Evolutionary conservation across 495 filamentous ascomycete species (phyloP).

Genomic region (Penicillium canariense): DNA sequence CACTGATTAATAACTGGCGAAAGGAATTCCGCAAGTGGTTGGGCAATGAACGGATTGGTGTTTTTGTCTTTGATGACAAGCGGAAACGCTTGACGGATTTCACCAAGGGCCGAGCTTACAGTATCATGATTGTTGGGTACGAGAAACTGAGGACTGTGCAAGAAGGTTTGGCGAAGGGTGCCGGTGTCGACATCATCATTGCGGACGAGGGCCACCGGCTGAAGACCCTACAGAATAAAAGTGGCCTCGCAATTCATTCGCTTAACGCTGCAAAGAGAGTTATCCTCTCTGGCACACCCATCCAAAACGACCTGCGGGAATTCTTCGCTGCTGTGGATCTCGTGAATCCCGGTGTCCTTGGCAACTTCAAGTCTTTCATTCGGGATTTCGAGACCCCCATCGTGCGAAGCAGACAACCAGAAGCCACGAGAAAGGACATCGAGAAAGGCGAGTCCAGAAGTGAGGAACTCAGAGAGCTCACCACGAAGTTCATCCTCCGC

Average conservation of each 20-base stretch:
- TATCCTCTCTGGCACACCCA: slow-evolving; percentile 74
- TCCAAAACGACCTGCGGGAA: slow-evolving; percentile 78
- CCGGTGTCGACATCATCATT: slow-evolving; percentile 72
- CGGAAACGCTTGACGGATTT: slow-evolving; percentile 69
- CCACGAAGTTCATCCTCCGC: slow-evolving; percentile 71
- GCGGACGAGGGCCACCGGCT: slow-evolving; percentile 80
- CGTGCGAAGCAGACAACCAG: slow-evolving; percentile 68
- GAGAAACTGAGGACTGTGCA: slow-evolving; percentile 71
- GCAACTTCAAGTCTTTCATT: slow-evolving; percentile 66
- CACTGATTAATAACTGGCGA: slow-evolving; percentile 76
- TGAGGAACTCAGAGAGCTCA: slow-evolving; percentile 66
- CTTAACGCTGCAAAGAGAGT: slow-evolving; percentile 66
- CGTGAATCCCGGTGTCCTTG: slow-evolving; percentile 73
- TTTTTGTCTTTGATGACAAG: slow-evolving; percentile 69
- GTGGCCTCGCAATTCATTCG: slow-evolving; percentile 69
- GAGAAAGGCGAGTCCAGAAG: slow-evolving; percentile 71
- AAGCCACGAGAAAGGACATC: slow-evolving; percentile 60
- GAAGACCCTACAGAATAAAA: slow-evolving; percentile 81
- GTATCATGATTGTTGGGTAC: slow-evolving; percentile 80
- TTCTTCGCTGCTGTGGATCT: slow-evolving; percentile 80
- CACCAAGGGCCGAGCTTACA: slow-evolving; percentile 72
- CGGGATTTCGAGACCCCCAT: slow-evolving; percentile 74
- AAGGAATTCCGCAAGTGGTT: slow-evolving; percentile 82
- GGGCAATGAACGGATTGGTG: slow-evolving; percentile 72
- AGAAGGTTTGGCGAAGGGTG: slow-evolving; percentile 61